Percentiles rank a stretch among this genome's conserved stretches.
phyloP scores from a whole-genome alignment of 148 eudicot species.

The Rhododendron molle region DNA sequence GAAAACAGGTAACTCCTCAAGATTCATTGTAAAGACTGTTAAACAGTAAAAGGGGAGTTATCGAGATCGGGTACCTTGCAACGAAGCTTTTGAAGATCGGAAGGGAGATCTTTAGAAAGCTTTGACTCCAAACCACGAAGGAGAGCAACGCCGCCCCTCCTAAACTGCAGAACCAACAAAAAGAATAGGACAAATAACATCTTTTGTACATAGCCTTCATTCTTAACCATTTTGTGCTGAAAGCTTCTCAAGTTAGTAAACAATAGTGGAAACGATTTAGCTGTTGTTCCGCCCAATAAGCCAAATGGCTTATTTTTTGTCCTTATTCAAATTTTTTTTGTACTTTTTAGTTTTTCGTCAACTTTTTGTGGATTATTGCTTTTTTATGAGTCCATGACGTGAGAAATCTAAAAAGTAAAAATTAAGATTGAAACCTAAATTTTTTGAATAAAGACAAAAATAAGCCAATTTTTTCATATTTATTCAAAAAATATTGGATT shows the following conservation, averaged over 20 bases:
- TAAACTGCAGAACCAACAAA: conserved; percentile 54
- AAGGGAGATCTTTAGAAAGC: conserved; percentile 86
- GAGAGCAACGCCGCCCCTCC: conserved; percentile 69
- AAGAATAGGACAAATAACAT: conserved; percentile 1
- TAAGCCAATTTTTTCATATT: too few relatives aligned
- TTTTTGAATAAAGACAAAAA: too few relatives aligned
- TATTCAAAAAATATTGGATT: too few relatives aligned
- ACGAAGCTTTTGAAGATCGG: conserved; percentile 95
- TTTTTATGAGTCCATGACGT: too few relatives aligned
- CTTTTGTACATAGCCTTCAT: neutral
- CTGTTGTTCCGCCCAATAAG: too few relatives aligned
- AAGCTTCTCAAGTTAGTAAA: neutral
- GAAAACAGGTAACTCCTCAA: neutral
- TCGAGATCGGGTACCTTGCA: conserved; percentile 66
- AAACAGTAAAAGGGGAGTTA: neutral
- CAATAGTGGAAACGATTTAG: neutral
- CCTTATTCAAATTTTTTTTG: too few relatives aligned
- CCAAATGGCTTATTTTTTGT: too few relatives aligned
- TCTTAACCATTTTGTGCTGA: neutral
- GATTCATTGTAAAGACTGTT: neutral
- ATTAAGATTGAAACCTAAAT: too few relatives aligned
- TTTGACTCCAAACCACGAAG: conserved; percentile 82
- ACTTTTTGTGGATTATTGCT: too few relatives aligned
- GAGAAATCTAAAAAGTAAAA: too few relatives aligned
- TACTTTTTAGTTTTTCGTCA: too few relatives aligned